Conservation (phyloP, 768 basidiomycete genomes). For the Psilocybe sp. region DNA sequence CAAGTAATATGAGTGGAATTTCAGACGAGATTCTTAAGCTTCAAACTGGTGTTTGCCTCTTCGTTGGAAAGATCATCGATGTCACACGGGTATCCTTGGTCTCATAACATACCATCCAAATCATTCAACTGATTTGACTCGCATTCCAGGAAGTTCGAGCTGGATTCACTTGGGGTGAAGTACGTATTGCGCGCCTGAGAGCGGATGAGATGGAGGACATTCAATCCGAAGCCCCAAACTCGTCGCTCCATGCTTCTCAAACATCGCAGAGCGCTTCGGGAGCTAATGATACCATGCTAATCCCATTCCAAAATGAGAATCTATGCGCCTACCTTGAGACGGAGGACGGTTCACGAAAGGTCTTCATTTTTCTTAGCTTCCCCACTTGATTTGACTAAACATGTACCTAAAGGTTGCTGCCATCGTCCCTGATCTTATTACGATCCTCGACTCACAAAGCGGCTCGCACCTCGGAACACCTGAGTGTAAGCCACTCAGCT, state of each 20-base stretch:
- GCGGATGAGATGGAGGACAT: constrained; percentile 28
- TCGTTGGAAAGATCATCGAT: constrained; percentile 59
- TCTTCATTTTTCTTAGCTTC: neutral
- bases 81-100: constrained; percentile 30
- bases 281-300: constrained; percentile 28
- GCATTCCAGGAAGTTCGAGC: constrained; percentile 29
- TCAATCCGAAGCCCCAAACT: neutral
- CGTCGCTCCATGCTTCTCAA: neutral
- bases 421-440: constrained; percentile 64
- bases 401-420: constrained; percentile 37
- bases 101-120: neutral
- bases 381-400: neutral
- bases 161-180: constrained; percentile 35
- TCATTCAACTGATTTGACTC: neutral
- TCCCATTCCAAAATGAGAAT: constrained; percentile 68
- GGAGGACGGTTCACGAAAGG: constrained; percentile 24
- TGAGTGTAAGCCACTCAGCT: constrained; percentile 28
- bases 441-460: constrained; percentile 59
- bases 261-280: neutral
- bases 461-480: constrained; percentile 63
- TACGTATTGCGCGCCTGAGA: constrained; percentile 25
- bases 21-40: constrained; percentile 25
- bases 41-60: constrained; percentile 36
- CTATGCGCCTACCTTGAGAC: constrained; percentile 42
- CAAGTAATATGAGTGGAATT: constrained; percentile 25